phyloP scores from a whole-genome alignment of 106 monocot species.

The Xerophyta viscosa region DNA sequence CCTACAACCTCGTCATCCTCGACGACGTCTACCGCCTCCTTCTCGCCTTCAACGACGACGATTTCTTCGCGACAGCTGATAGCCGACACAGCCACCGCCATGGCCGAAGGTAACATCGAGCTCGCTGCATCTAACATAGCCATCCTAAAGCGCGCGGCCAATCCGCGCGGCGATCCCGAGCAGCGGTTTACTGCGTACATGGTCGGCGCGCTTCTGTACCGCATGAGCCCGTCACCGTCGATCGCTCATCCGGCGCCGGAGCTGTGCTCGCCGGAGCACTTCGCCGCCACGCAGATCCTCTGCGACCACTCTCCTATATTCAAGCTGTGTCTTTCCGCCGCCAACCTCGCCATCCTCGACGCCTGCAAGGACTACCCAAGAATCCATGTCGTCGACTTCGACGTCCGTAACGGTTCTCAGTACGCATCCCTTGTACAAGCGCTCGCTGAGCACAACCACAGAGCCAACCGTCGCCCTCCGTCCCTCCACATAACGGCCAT shows the following conservation, averaged over 20 bases:
- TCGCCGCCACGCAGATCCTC: conserved; percentile 26
- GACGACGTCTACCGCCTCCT: conserved; percentile 31
- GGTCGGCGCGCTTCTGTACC: conserved; percentile 28
- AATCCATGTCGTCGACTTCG: conserved; percentile 72
- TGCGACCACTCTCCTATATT: conserved; percentile 53
- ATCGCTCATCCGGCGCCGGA: conserved; percentile 3
- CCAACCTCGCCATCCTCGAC: conserved; percentile 67
- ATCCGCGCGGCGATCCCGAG: conserved; percentile 51
- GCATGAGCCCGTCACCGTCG: conserved; percentile 15
- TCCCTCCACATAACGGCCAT: conserved; percentile 14
- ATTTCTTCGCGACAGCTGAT: conserved; percentile 34
- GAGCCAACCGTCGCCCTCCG: conserved; percentile 3
- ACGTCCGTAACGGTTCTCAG: conserved; percentile 52
- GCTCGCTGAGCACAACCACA: conserved; percentile 1
- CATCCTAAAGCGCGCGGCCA: conserved; percentile 28
- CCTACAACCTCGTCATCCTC: conserved; percentile 23
- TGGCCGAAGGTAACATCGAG: conserved; percentile 47
- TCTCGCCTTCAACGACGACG: conserved; percentile 15
- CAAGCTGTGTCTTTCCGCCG: conserved; percentile 40
- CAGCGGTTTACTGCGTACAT: conserved; percentile 62
- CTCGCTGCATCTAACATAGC: conserved; percentile 25
- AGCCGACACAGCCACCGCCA: conserved; percentile 45
- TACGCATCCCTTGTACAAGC: conserved; percentile 26
- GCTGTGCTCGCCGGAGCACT: conserved; percentile 41
- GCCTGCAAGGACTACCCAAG: conserved; percentile 16